Evolutionary conservation across 2,329 filamentous ascomycete genomes (phyloP).

Genomic region (Neospermospora avenae): DNA sequence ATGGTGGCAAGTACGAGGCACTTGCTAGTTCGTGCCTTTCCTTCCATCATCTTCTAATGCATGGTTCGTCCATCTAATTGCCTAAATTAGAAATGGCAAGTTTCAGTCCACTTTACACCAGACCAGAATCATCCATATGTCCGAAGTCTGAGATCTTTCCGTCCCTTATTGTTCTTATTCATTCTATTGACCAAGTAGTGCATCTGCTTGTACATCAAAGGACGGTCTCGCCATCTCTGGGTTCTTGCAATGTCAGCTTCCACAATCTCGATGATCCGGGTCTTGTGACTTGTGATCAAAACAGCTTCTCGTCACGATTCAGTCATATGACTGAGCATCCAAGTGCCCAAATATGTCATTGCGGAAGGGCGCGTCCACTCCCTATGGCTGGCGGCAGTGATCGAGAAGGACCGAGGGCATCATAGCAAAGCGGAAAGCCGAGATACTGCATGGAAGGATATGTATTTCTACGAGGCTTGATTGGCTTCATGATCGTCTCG

Average conservation of each 20-base stretch:
- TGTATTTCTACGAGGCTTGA: conserved; percentile 5
- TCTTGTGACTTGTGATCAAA: not conserved
- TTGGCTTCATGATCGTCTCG: not conserved
- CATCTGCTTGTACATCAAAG: not conserved
- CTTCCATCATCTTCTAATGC: not conserved
- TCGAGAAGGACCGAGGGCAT: conserved; percentile 17
- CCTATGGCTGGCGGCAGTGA: not conserved
- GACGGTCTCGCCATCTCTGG: not conserved
- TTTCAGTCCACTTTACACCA: not conserved
- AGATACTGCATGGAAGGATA: conserved; percentile 14
- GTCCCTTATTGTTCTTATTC: not conserved
- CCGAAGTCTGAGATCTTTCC: not conserved
- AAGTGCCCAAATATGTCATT: not conserved
- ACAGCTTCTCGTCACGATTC: not conserved
- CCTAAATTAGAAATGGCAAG: not conserved
- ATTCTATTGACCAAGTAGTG: not conserved
- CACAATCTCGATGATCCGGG: not conserved
- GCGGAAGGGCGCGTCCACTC: no score
- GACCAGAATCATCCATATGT: not conserved
- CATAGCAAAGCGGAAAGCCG: conserved; percentile 10
- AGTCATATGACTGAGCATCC: not conserved
- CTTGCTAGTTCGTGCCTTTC: not conserved
- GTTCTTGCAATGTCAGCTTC: not conserved
- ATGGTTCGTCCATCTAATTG: conserved; percentile 5
- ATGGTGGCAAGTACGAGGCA: conserved; percentile 11